Percentiles rank a stretch among this genome's conserved stretches.
phyloP scores from a whole-genome alignment of 2,329 filamentous ascomycete species.

The Chaetomium sp. region DNA sequence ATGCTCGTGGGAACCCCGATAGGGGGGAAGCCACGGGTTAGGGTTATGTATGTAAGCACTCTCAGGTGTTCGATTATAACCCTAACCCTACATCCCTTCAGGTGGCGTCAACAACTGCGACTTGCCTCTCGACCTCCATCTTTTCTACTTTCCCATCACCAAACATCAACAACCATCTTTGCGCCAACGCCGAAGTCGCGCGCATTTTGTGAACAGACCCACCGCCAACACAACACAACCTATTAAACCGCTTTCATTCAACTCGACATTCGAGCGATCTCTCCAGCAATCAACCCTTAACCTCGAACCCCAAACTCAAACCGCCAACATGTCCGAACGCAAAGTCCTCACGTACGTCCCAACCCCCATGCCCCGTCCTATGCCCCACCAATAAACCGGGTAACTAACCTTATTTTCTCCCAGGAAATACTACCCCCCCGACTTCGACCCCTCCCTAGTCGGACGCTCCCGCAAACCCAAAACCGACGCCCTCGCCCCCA shows the following conservation, averaged over 20 bases:
- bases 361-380: neutral
- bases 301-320: neutral
- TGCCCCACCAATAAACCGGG: neutral
- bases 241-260: neutral
- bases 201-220: neutral
- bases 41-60: too few species aligned
- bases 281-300: neutral
- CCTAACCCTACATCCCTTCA: too few species aligned
- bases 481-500: constrained; percentile 54
- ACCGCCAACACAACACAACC: neutral
- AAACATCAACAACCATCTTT: neutral
- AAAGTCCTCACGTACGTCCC: constrained; percentile 32
- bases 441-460: constrained; percentile 86
- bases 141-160: too few species aligned
- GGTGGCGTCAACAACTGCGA: too few species aligned
- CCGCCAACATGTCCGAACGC: constrained; percentile 36
- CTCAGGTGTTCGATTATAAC: too few species aligned
- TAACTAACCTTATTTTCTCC: neutral
- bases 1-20: too few species aligned
- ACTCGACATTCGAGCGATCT: too few species aligned
- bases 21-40: too few species aligned
- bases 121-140: too few species aligned
- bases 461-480: constrained; percentile 63
- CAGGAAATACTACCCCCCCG: constrained; percentile 47
- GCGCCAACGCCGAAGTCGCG: too few species aligned